phyloP scores from a whole-genome alignment of 2,329 filamentous ascomycete species.

The Cladorrhinum sp. region DNA sequence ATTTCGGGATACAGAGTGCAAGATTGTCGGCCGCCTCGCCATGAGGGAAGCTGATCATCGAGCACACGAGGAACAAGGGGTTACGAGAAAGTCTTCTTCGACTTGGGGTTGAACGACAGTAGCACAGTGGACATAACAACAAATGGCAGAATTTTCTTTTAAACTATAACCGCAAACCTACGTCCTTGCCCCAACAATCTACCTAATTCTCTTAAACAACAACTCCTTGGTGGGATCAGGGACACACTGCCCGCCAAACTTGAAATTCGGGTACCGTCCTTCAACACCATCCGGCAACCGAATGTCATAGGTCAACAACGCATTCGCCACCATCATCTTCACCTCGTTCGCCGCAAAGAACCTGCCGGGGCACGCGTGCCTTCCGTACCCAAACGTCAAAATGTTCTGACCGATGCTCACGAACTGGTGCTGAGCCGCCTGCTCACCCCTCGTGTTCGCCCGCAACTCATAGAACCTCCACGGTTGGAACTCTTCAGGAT shows the following conservation, averaged over 20 bases:
- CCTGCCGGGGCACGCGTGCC: slow-evolving; percentile 39
- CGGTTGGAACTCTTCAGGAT: slow-evolving; percentile 39
- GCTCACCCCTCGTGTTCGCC: slow-evolving; percentile 28
- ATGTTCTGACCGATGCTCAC: slow-evolving; percentile 35
- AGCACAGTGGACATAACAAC: no score
- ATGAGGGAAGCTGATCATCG: no score
- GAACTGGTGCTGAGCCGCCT: slow-evolving; percentile 39
- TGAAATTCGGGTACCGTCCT: slow-evolving; percentile 29
- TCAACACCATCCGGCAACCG: slow-evolving; percentile 24
- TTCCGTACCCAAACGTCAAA: slow-evolving; percentile 40
- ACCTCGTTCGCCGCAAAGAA: slow-evolving; percentile 40
- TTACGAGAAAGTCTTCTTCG: no score
- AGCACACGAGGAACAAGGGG: no score
- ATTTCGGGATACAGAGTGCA: no score
- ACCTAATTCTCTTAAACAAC: slow-evolving; percentile 24
- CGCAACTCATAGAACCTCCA: slow-evolving; percentile 39
- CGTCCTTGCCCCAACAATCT: no score
- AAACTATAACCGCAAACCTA: not conserved
- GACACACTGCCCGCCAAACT: slow-evolving; percentile 22
- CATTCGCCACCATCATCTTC: slow-evolving; percentile 35
- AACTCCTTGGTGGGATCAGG: slow-evolving; percentile 28
- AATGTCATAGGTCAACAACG: slow-evolving; percentile 33
- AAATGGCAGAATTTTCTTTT: no score
- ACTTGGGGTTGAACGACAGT: no score
- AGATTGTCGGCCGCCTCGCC: no score